Evolutionary conservation across 257 asterid species (phyloP).

Genomic region (Handroanthus guayacan): DNA sequence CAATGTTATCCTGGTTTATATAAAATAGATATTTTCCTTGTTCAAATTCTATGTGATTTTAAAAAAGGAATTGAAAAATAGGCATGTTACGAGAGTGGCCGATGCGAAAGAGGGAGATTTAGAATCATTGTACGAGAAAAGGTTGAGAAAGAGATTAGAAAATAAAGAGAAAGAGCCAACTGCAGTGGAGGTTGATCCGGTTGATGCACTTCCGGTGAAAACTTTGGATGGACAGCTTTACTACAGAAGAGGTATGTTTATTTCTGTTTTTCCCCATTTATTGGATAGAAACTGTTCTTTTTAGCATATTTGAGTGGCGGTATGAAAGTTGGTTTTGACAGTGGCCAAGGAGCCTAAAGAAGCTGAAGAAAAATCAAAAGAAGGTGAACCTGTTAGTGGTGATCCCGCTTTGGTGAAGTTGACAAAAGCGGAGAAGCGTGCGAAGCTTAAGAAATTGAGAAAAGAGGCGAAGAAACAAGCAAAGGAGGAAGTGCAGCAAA

Average conservation of each 20-base stretch:
- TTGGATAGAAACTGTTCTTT: background rate
- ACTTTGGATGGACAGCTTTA: slow-evolving; percentile 70
- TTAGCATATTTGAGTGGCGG: slow-evolving; percentile 2
- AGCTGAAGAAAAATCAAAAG: slow-evolving; percentile 53
- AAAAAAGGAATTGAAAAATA: slow-evolving; percentile 7
- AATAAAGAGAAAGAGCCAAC: slow-evolving; percentile 56
- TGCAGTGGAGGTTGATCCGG: slow-evolving; percentile 78
- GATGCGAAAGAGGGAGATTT: slow-evolving; percentile 80
- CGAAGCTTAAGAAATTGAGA: slow-evolving; percentile 71
- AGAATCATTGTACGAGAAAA: slow-evolving; percentile 75
- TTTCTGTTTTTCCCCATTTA: background rate
- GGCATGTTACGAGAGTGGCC: slow-evolving; percentile 82
- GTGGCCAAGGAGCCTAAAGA: slow-evolving; percentile 56
- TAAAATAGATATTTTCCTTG: background rate
- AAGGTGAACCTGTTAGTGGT: slow-evolving; percentile 46
- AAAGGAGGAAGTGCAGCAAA: slow-evolving; percentile 68
- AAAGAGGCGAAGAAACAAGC: slow-evolving; percentile 88
- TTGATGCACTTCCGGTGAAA: slow-evolving; percentile 92
- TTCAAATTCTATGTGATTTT: background rate
- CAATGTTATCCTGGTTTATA: background rate
- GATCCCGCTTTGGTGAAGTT: slow-evolving; percentile 51
- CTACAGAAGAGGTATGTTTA: slow-evolving; percentile 63
- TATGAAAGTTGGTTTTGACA: slow-evolving; percentile 31
- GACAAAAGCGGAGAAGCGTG: slow-evolving; percentile 82
- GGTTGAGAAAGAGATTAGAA: slow-evolving; percentile 57